Conservation (phyloP, 257 asterid species). For the Buddleja alternifolia region DNA sequence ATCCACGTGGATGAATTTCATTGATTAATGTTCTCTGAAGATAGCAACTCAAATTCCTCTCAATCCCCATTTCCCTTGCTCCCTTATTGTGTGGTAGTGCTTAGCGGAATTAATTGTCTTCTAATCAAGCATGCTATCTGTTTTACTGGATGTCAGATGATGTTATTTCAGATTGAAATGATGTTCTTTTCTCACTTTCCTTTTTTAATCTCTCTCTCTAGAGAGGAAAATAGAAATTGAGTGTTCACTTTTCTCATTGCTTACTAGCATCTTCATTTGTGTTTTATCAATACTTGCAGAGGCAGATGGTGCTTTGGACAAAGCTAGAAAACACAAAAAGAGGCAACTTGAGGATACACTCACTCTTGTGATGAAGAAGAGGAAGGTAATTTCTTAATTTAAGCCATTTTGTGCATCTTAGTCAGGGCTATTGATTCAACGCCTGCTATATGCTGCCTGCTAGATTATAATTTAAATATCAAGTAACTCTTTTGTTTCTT, state of each 20-base stretch:
- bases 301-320: conserved; percentile 99
- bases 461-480: background rate
- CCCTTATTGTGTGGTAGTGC: background rate
- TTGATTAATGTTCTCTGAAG: no score
- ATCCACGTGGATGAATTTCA: no score
- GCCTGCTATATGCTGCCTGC: background rate
- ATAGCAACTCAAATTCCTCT: background rate
- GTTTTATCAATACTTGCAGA: conserved; percentile 51
- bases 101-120: background rate
- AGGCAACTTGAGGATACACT: conserved; percentile 97
- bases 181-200: background rate
- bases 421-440: background rate
- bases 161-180: background rate
- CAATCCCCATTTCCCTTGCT: background rate
- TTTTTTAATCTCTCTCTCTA: background rate
- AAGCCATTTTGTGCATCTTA: background rate
- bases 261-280: conserved; percentile 5
- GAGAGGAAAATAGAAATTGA: background rate
- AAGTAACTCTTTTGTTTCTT: background rate
- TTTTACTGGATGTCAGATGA: background rate
- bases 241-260: background rate
- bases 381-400: conserved; percentile 61
- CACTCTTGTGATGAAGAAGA: conserved; percentile 86
- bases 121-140: background rate
- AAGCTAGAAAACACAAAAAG: conserved; percentile 98